These are phyloP conservation scores for Alternaria rosae DNA, from an alignment of 2,329 filamentous ascomycete genomes.

Conservation along the genomic window DNA sequence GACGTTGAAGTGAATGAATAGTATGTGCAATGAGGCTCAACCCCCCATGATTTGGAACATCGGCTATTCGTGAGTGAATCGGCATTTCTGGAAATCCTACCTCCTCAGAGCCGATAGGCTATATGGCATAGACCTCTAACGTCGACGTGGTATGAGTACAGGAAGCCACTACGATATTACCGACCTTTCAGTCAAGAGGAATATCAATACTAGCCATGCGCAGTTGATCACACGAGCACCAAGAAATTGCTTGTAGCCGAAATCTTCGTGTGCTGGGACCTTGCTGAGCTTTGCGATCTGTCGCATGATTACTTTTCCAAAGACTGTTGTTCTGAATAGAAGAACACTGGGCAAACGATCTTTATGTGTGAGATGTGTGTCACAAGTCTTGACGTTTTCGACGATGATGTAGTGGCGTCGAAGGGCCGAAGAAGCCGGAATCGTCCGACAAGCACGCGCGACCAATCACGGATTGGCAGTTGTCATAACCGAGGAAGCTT, in stretches of 20 bases:
- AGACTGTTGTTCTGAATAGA: neutral
- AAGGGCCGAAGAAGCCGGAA: conserved; percentile 19
- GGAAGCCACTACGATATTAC: neutral
- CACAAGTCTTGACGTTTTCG: conserved; percentile 21
- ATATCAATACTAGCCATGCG: neutral
- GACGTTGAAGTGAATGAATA: neutral
- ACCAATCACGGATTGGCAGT: conserved; percentile 14
- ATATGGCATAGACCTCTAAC: neutral
- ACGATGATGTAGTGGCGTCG: conserved; percentile 20
- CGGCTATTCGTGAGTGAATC: neutral
- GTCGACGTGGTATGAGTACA: neutral
- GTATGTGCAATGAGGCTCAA: neutral
- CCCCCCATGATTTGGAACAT: neutral
- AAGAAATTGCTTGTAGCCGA: neutral
- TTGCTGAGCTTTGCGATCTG: neutral
- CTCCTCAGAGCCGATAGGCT: neutral
- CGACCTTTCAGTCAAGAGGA: neutral
- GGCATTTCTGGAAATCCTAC: neutral
- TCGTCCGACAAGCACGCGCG: conserved; percentile 15
- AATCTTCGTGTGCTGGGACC: neutral
- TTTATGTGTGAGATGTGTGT: conserved; percentile 7
- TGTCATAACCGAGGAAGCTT: conserved; percentile 25
- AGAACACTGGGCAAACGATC: neutral
- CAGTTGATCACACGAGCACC: conserved; percentile 11
- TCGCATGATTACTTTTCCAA: neutral